phyloP scores from a whole-genome alignment of 2,329 filamentous ascomycete species.

The Sporothrix dimorphospora region DNA sequence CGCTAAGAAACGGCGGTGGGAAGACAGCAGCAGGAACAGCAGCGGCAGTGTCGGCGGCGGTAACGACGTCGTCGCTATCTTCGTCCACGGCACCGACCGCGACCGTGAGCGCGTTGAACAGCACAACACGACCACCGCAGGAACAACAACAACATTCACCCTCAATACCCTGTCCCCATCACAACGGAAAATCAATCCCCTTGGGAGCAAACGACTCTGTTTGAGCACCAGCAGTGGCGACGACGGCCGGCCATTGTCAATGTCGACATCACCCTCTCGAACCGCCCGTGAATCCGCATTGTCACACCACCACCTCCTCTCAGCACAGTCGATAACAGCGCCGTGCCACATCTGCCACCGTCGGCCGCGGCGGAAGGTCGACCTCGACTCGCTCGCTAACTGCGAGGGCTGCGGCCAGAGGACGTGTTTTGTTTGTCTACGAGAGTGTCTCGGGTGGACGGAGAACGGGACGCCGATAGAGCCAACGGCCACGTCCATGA shows the following conservation, averaged over 20 bases:
- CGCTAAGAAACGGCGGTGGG: conserved; percentile 46
- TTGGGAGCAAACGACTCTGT: conserved; percentile 24
- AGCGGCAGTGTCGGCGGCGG: background rate
- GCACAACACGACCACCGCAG: background rate
- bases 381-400: conserved; percentile 67
- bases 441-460: conserved; percentile 60
- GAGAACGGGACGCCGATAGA: conserved; percentile 35
- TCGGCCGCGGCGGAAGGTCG: conserved; percentile 64
- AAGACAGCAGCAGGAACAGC: conserved; percentile 36
- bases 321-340: conserved; percentile 27
- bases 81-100: conserved; percentile 16
- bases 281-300: background rate
- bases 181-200: conserved; percentile 24
- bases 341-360: conserved; percentile 71
- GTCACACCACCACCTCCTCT: conserved; percentile 27
- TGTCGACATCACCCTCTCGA: background rate
- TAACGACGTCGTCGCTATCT: conserved; percentile 18
- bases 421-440: conserved; percentile 70
- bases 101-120: conserved; percentile 28
- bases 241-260: conserved; percentile 10
- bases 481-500: background rate
- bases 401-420: conserved; percentile 65
- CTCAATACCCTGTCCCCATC: background rate
- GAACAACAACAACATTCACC: background rate
- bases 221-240: conserved; percentile 9